Evolutionary conservation across 148 eudicot species (phyloP).

Genomic region (Polygonum aviculare): DNA sequence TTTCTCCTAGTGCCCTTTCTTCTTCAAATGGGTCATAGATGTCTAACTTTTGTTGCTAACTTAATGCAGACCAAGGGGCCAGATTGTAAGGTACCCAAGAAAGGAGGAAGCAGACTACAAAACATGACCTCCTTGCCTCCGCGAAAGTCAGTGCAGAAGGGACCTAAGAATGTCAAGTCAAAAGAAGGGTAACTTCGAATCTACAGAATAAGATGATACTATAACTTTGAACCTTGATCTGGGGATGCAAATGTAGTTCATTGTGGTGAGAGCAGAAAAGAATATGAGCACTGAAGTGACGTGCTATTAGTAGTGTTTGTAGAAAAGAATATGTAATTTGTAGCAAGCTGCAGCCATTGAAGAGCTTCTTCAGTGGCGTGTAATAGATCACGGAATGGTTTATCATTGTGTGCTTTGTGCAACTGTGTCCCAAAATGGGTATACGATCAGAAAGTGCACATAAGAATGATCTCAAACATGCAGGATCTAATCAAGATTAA

Average conservation of each 20-base stretch:
- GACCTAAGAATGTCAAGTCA: neutral
- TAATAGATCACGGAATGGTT: neutral
- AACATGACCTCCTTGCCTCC: conserved; percentile 9
- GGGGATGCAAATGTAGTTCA: neutral
- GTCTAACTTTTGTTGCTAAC: neutral
- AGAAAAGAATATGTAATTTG: neutral
- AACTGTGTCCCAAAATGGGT: neutral
- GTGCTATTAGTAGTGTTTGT: neutral
- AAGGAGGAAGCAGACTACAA: conserved; percentile 6
- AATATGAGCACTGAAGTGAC: neutral
- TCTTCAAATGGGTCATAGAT: neutral
- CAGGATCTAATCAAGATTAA: neutral
- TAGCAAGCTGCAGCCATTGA: neutral
- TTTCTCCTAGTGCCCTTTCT: neutral
- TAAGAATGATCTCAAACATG: neutral
- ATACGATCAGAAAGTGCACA: neutral
- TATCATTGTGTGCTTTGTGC: neutral
- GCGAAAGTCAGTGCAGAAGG: neutral
- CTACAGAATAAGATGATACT: neutral
- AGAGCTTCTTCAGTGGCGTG: conserved; percentile 3
- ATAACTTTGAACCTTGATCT: neutral
- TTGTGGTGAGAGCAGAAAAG: neutral
- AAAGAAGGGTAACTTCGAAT: conserved; percentile 1
- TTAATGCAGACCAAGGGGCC: neutral
- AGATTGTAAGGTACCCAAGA: neutral